A percentile compares a stretch with the other conserved stretches of the same genome.
Evolutionary conservation across 352 stramenopile genomes (phyloP).

Genomic region (Aphanomyces euteiches): DNA sequence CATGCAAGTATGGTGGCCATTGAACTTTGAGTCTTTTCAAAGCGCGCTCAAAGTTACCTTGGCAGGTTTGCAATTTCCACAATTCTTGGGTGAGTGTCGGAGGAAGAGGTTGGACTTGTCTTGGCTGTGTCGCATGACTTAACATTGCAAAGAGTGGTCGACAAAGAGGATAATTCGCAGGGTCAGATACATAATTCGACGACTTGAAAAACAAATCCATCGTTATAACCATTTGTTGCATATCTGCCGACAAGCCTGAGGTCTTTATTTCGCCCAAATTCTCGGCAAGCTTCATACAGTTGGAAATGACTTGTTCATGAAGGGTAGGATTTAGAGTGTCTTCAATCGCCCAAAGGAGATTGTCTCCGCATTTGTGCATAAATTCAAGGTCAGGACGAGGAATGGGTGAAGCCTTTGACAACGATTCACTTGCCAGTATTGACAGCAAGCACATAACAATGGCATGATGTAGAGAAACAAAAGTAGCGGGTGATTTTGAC

Average conservation of each 20-base stretch:
- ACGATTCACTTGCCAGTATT: slow-evolving; percentile 69
- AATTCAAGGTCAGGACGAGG: slow-evolving; percentile 13
- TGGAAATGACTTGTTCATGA: slow-evolving; percentile 7
- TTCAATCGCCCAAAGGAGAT: slow-evolving; percentile 22
- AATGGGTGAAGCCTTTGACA: slow-evolving; percentile 40
- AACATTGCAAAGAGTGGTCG: slow-evolving; percentile 29
- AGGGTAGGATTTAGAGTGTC: neutral
- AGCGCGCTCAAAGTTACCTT: slow-evolving; percentile 14
- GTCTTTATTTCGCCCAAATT: neutral
- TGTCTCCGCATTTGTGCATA: slow-evolving; percentile 8
- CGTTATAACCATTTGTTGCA: neutral
- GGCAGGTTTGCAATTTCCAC: slow-evolving; percentile 27
- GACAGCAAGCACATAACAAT: slow-evolving; percentile 76
- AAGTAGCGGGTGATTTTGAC: slow-evolving; percentile 43
- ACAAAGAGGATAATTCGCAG: neutral
- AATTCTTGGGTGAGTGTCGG: slow-evolving; percentile 23
- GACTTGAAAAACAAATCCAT: slow-evolving; percentile 27
- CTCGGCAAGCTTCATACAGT: slow-evolving; percentile 16
- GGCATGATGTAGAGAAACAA: slow-evolving; percentile 77
- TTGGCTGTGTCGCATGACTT: neutral
- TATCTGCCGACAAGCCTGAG: neutral
- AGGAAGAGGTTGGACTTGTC: slow-evolving; percentile 17
- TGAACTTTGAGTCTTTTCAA: slow-evolving; percentile 25
- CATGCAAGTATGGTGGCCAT: slow-evolving; percentile 7
- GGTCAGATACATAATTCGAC: slow-evolving; percentile 15